Evolutionary conservation across 805 yeast species (phyloP), one percentile per base, ranked within the genome.

Genomic region (Wickerhamomyces hampshirensis): DNA sequence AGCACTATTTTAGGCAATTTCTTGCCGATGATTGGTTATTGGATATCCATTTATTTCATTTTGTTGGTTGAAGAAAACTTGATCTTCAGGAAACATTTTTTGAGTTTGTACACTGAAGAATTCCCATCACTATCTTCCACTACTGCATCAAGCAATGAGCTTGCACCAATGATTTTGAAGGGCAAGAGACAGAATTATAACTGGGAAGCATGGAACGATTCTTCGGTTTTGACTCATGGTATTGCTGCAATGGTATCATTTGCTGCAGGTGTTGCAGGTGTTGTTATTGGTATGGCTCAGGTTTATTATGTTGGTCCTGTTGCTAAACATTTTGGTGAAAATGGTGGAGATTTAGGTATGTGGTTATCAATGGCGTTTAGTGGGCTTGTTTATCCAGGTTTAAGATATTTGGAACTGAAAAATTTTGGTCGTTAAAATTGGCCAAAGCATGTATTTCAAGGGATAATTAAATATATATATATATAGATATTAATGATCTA

Each of bases 1-100:
- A 68, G 85, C 38, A 68, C 76, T 3, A 84, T 87, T 41, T 63
- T 86, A 47, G 77, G 86, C 9, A 86, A 86, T 51, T 86, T 86
- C 60, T 64, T 86, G 50, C 95, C 96, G 8, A 86, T 86, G 95
- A 73, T 86, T 40, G 95, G 95, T 2, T 86, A 86, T 61, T 86
- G 96, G 96, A 75, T 84, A 38, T 75, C 89, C 39, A 84, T 86
- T 63, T 87, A 86, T 57, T 75, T 80, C 49, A 71, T 75, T n/a
- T 56, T 86, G 30, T 59, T 85, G 23, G 40, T 84, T 3, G 85
- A 83, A 46, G 96, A 86, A 56, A 84, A 84, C 51, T 38, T 69
- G 4, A 67, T 85, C 13, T 86, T 86, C 63, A 70, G 96, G 53
- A 68, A 58, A 31, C 49, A 62, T 28, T 60, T 65, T 38, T 55